Percentiles rank a stretch among this genome's conserved stretches.
These are phyloP conservation scores for Daldinia bambusicola DNA, from an alignment of 495 filamentous ascomycete species.

Conservation along the genomic window DNA sequence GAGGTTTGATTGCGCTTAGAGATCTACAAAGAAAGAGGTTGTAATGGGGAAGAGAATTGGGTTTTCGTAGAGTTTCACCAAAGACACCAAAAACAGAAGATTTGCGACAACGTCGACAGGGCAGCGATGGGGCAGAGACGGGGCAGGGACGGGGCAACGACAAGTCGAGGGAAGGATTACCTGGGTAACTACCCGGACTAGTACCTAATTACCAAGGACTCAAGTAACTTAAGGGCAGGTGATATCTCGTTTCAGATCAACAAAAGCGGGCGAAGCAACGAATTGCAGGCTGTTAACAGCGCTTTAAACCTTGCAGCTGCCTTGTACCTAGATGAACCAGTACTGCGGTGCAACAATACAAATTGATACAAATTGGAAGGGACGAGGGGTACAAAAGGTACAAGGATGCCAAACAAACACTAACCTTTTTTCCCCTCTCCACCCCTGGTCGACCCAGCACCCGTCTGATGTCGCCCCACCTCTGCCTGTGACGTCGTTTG, in stretches of 20 bases:
- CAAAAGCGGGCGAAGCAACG: slow-evolving; percentile 42
- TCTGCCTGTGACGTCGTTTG: slow-evolving; percentile 37
- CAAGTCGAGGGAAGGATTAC: not conserved
- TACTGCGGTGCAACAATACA: slow-evolving; percentile 21
- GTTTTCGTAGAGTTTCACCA: slow-evolving; percentile 28
- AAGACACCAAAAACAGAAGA: slow-evolving; percentile 14
- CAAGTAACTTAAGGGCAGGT: slow-evolving; percentile 30
- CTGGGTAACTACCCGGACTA: not conserved
- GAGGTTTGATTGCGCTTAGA: slow-evolving; percentile 7
- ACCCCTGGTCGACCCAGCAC: slow-evolving; percentile 31
- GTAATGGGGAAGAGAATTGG: slow-evolving; percentile 6
- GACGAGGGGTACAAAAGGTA: not conserved
- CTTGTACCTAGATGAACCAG: not conserved
- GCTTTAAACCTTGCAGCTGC: slow-evolving; percentile 10
- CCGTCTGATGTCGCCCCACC: slow-evolving; percentile 19
- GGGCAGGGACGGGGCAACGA: slow-evolving; percentile 16
- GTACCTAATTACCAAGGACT: slow-evolving; percentile 18
- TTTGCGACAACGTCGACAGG: slow-evolving; percentile 28
- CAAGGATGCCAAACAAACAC: slow-evolving; percentile 37
- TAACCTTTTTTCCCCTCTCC: slow-evolving; percentile 29
- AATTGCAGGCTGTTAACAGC: slow-evolving; percentile 27
- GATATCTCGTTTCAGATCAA: slow-evolving; percentile 44
- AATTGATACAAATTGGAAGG: slow-evolving; percentile 2
- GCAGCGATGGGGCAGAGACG: slow-evolving; percentile 16
- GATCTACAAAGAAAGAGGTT: slow-evolving; percentile 19